Base-by-base conservation (phyloP, 2,329 filamentous ascomycete genomes). In the Tolypocladium sp. region DNA sequence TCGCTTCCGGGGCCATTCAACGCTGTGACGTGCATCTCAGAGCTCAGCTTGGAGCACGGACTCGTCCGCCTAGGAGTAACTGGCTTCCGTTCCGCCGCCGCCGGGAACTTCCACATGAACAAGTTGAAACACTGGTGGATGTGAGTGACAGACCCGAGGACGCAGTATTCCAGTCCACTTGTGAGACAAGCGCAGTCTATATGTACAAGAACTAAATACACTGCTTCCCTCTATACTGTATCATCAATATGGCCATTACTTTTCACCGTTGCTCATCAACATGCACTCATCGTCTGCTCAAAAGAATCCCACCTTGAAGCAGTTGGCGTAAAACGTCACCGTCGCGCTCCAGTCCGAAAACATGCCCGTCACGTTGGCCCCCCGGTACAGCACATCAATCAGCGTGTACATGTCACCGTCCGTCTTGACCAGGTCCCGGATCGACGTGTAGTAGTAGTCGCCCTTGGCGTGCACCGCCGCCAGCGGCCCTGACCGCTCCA, bases 281-380 rank as follows among this genome's bases (percentile, higher is more conserved):
- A 10, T 33, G 8, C 25, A 33, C 6, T 27, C 46, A 51, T 30
- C 46, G 3, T 33, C 27, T 10, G 27, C 15, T 52, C 20, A 53
- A 37, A 35, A 53, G 17, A 53, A 20, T 2, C 49, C 49, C 9
- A 74, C 62, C 17, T 71, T 80, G 63, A 89, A 84, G 73, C 87
- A 90, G 66, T 88, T 90, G 63, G 86, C 87, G 71, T 88, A 90
- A 64, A 87, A 90, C 0, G 85, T 88, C 9, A 84, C 80, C 0
- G 86, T 88, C 13, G 84, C 82, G 20, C 82, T 81, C 88, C 87
- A 90, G 69, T 90, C 88, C 4, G 82, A 81, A 65, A 90, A 90
- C 62, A 90, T 78, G 5, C 78, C 85, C 37, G 74, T 71, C 17
- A 88, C 82, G 1, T 82, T 81, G 12, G 90, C 81, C 65, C 89